Percentiles rank a stretch among this genome's conserved stretches.
Conservation (phyloP, 805 yeast species). For the Starmerella sirachaensis region DNA sequence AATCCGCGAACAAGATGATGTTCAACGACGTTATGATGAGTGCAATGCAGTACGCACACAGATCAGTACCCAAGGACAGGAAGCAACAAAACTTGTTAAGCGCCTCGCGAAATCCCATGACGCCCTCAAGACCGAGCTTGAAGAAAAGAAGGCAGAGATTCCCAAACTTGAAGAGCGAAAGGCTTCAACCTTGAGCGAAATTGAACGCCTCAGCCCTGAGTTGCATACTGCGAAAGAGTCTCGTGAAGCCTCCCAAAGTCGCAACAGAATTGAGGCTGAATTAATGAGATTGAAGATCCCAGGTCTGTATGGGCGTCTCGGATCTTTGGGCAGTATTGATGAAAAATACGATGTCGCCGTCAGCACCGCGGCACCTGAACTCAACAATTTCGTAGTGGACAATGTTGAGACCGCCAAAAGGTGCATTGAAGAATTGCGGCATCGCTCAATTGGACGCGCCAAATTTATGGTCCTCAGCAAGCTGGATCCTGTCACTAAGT, state of each 20-base stretch:
- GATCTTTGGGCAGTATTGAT: conserved; percentile 85
- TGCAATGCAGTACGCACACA: conserved; percentile 31
- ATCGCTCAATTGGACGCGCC: conserved; percentile 77
- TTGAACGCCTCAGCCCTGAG: conserved; percentile 36
- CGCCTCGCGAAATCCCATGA: conserved; percentile 28
- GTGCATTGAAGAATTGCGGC: conserved; percentile 72
- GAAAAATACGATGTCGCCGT: conserved; percentile 83
- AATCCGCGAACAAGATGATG: conserved; percentile 50
- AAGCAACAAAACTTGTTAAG: conserved; percentile 29
- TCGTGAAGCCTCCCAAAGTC: conserved; percentile 47
- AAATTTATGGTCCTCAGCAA: conserved; percentile 71
- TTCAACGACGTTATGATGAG: conserved; percentile 39
- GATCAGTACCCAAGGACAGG: conserved; percentile 24
- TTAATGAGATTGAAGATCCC: conserved; percentile 54
- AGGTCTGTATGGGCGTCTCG: conserved; percentile 84
- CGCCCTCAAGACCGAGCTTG: too few relatives aligned
- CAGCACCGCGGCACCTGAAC: conserved; percentile 84
- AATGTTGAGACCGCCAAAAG: conserved; percentile 56
- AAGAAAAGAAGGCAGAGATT: too few relatives aligned
- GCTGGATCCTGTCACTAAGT: conserved; percentile 41
- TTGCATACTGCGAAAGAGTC: conserved; percentile 47
- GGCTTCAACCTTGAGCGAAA: conserved; percentile 30
- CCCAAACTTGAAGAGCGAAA: conserved; percentile 39
- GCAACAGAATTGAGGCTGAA: conserved; percentile 59
- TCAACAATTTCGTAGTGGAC: conserved; percentile 90